Percentiles rank a stretch among this genome's conserved stretches.
Evolutionary conservation across 2,329 filamentous ascomycete genomes (phyloP).

Genomic region (Passalora sequoiae): DNA sequence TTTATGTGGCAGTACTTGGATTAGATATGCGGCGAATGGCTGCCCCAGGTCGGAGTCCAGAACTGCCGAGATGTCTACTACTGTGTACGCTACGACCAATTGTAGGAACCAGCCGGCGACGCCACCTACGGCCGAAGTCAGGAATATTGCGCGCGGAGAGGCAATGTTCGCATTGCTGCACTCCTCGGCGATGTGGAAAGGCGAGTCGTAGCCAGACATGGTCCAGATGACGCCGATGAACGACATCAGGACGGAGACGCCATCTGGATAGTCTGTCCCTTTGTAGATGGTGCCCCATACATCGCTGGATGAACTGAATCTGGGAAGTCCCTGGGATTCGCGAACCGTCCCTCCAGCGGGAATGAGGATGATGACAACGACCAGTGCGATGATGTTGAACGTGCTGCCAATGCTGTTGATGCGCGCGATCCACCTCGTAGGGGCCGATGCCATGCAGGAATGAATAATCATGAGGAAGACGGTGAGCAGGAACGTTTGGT

Average conservation of each 20-base stretch:
- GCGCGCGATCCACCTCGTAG: slow-evolving; percentile 63
- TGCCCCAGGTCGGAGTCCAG: slow-evolving; percentile 60
- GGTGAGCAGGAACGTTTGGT: slow-evolving; percentile 65
- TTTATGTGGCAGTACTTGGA: slow-evolving; percentile 59
- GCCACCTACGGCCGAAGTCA: slow-evolving; percentile 63
- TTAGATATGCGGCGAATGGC: slow-evolving; percentile 64
- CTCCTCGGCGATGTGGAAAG: slow-evolving; percentile 13
- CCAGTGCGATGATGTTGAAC: slow-evolving; percentile 64
- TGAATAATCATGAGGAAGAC: slow-evolving; percentile 64
- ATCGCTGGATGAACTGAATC: slow-evolving; percentile 53
- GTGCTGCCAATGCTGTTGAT: slow-evolving; percentile 66
- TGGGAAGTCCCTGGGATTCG: slow-evolving; percentile 49
- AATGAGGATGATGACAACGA: slow-evolving; percentile 64
- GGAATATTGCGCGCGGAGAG: slow-evolving; percentile 64
- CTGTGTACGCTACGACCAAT: slow-evolving; percentile 66
- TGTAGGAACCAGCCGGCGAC: slow-evolving; percentile 69
- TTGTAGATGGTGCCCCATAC: slow-evolving; percentile 65
- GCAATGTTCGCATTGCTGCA: slow-evolving; percentile 68
- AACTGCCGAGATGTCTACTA: slow-evolving; percentile 56
- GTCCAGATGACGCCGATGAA: slow-evolving; percentile 69
- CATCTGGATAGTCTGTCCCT: slow-evolving; percentile 62
- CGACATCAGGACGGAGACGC: slow-evolving; percentile 64
- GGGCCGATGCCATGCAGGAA: slow-evolving; percentile 61
- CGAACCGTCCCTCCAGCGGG: slow-evolving; percentile 52
- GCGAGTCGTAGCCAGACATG: slow-evolving; percentile 36